Conservation (phyloP, 345 rosid genomes). For the Eucalyptus urophylla region DNA sequence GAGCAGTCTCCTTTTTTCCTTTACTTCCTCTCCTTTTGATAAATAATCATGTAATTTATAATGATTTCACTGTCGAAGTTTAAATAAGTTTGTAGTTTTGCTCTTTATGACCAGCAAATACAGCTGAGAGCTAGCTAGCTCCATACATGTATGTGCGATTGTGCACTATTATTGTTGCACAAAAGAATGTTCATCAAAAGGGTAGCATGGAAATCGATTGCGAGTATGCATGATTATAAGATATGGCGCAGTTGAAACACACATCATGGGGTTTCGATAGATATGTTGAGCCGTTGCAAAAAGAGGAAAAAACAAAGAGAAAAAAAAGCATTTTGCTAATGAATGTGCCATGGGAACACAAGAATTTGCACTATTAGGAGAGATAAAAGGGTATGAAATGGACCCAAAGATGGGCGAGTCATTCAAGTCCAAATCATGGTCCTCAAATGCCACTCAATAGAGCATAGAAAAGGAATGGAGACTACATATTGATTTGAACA, state of each 20-base stretch:
- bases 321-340: neutral
- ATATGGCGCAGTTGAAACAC: constrained; percentile 12
- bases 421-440: constrained; percentile 1
- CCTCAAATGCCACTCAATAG: constrained; percentile 4
- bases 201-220: constrained; percentile 16
- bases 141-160: neutral
- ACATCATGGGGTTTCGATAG: constrained; percentile 46
- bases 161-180: neutral
- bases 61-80: neutral
- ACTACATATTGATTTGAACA: neutral
- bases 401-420: neutral
- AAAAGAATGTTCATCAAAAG: neutral
- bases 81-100: constrained; percentile 2
- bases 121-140: neutral
- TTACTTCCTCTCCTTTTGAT: constrained; percentile 3
- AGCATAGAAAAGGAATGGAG: neutral
- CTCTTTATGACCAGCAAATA: constrained; percentile 7
- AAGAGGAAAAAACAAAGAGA: neutral
- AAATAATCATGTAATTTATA: neutral
- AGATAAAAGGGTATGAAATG: neutral
- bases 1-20: neutral
- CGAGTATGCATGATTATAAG: constrained; percentile 17
- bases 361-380: neutral
- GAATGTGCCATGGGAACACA: neutral
- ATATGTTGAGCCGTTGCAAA: constrained; percentile 18